These are phyloP conservation scores for Mycena sanguinolenta DNA, from an alignment of 768 basidiomycete species.

Conservation along the genomic window DNA sequence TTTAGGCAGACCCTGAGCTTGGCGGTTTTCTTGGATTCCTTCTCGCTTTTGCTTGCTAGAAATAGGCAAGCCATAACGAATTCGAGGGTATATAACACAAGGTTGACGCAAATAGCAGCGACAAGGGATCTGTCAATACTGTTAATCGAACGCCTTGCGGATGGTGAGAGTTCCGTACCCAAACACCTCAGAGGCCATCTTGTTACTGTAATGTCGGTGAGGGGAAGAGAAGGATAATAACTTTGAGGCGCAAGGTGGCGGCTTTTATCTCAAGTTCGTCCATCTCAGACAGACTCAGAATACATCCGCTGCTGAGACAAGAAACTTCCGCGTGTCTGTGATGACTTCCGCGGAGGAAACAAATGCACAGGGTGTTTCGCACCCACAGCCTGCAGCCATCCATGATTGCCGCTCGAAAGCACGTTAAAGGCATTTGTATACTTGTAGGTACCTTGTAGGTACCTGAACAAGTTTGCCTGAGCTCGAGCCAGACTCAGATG, in stretches of 20 bases:
- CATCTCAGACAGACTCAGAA: conserved; percentile 6
- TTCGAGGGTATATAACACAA: conserved; percentile 26
- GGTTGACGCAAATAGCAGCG: conserved; percentile 19
- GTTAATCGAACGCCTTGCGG: neutral
- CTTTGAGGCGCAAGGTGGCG: neutral
- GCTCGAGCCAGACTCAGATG: too few species aligned
- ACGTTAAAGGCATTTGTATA: too few species aligned
- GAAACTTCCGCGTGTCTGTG: conserved; percentile 8
- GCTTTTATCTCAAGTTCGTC: neutral
- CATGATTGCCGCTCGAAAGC: too few species aligned
- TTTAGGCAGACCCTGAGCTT: conserved; percentile 24
- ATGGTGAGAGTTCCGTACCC: neutral
- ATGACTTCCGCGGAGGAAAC: neutral
- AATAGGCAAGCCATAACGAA: conserved; percentile 26
- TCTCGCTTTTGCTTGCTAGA: neutral
- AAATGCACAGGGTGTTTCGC: neutral
- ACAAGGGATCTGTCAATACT: conserved; percentile 22
- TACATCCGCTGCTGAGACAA: conserved; percentile 20
- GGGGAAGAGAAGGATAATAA: neutral
- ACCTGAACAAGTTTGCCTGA: too few species aligned
- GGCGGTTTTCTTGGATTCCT: neutral
- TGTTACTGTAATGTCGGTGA: neutral
- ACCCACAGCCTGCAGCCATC: too few species aligned
- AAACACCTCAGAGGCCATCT: conserved; percentile 24
- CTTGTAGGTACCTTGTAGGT: too few species aligned